Conservation (phyloP, 768 basidiomycete species). For the Russula vinacea region DNA sequence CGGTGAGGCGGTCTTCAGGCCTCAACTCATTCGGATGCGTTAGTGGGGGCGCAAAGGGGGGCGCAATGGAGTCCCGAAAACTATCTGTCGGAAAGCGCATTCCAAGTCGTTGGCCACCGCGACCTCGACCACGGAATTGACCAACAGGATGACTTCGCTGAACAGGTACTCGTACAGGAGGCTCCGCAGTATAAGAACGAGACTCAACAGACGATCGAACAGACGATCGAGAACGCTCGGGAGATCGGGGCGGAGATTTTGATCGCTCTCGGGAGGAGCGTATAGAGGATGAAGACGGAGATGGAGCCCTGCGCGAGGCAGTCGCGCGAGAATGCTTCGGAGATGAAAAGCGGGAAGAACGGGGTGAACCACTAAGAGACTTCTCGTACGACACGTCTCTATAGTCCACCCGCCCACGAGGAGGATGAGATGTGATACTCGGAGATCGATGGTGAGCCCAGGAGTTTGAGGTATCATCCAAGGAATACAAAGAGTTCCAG, state of each 20-base stretch:
- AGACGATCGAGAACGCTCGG: constrained; percentile 39
- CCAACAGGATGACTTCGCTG: constrained; percentile 25
- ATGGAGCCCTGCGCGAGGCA: constrained; percentile 22
- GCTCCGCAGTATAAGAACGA: constrained; percentile 33
- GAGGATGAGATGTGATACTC: constrained; percentile 16
- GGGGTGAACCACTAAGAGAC: constrained; percentile 24
- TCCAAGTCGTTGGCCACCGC: constrained; percentile 5
- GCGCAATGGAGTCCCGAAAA: constrained; percentile 4
- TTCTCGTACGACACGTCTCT: constrained; percentile 24
- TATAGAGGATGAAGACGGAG: constrained; percentile 34
- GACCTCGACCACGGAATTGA: constrained; percentile 13
- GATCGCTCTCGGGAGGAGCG: constrained; percentile 38
- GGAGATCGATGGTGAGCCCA: constrained; percentile 21
- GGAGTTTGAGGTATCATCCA: constrained; percentile 33
- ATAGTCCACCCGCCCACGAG: constrained; percentile 24
- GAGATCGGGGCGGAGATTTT: constrained; percentile 35
- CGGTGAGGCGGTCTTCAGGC: constrained; percentile 17
- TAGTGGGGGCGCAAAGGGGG: constrained; percentile 4
- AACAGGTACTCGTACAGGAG: constrained; percentile 17
- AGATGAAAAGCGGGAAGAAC: constrained; percentile 27
- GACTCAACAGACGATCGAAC: constrained; percentile 62
- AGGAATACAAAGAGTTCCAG: constrained; percentile 35
- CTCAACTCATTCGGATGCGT: constrained; percentile 14
- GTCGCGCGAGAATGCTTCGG: constrained; percentile 28
- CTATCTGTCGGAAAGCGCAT: constrained; percentile 15